Conservation (phyloP, 805 yeast species). For the Candida glaebosa region DNA sequence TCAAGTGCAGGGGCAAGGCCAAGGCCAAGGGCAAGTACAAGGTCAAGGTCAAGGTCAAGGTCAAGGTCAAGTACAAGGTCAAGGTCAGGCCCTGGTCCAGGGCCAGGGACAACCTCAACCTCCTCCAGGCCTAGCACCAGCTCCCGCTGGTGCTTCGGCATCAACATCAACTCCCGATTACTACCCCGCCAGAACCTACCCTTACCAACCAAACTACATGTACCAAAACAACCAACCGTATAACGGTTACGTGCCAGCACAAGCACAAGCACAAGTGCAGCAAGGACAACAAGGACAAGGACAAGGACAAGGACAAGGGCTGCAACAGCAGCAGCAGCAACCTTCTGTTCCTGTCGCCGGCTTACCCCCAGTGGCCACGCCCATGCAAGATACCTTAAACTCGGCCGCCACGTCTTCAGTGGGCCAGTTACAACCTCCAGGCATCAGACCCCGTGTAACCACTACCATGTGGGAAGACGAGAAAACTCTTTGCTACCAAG, state of each 20-base stretch:
- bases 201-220: slow-evolving; percentile 17
- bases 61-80: background rate
- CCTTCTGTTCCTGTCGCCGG: background rate
- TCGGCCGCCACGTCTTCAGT: slow-evolving; percentile 24
- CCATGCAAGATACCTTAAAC: slow-evolving; percentile 18
- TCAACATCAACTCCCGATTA: background rate
- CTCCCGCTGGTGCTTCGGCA: background rate
- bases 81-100: background rate
- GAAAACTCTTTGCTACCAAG: slow-evolving; percentile 79
- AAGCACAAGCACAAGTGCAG: slow-evolving; percentile 5
- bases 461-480: slow-evolving; percentile 93
- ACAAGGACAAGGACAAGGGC: slow-evolving; percentile 6
- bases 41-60: background rate
- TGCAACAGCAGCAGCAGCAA: slow-evolving; percentile 3
- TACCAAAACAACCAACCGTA: slow-evolving; percentile 23
- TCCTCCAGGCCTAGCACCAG: background rate
- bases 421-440: slow-evolving; percentile 46
- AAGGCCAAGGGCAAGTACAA: background rate
- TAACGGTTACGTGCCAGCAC: background rate
- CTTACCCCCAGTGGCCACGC: slow-evolving; percentile 7
- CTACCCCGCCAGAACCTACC: slow-evolving; percentile 7
- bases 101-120: background rate
- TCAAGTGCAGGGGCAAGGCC: background rate
- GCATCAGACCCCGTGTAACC: slow-evolving; percentile 61
- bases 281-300: slow-evolving; percentile 4